Evolutionary conservation across 148 eudicot genomes (phyloP).

Genomic region (Silene conica): DNA sequence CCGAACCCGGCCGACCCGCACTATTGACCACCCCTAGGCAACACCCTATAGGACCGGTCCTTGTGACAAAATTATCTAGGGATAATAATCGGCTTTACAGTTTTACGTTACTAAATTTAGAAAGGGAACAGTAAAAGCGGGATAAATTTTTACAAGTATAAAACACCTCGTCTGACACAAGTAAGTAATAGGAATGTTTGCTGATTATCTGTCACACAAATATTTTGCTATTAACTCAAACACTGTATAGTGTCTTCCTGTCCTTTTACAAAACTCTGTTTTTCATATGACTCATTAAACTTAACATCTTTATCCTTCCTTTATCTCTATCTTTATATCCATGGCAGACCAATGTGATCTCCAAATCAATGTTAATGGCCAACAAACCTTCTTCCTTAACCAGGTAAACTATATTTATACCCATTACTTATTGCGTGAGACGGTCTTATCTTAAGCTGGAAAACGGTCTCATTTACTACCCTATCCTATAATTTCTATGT

Average conservation of each 20-base stretch:
- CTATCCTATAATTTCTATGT: too few species aligned
- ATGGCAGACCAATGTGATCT: constrained; percentile 49
- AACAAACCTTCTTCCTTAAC: constrained; percentile 59
- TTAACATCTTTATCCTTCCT: not conserved
- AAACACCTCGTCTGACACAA: not conserved
- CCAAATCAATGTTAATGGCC: constrained; percentile 58
- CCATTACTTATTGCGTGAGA: too few species aligned
- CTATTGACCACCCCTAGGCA: too few species aligned
- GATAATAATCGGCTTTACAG: too few species aligned
- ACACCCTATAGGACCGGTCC: too few species aligned
- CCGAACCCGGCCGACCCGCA: too few species aligned
- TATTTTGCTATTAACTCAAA: constrained; percentile 15
- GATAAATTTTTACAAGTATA: too few species aligned
- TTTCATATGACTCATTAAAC: not conserved
- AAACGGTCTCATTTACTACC: too few species aligned
- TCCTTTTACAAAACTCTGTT: not conserved
- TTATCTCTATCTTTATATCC: not conserved
- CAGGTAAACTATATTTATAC: constrained; percentile 38
- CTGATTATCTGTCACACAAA: constrained; percentile 22
- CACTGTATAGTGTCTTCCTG: constrained; percentile 11
- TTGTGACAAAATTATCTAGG: too few species aligned
- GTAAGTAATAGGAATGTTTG: constrained; percentile 15
- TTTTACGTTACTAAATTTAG: too few species aligned
- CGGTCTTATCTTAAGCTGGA: too few species aligned
- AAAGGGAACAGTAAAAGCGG: too few species aligned